These are phyloP conservation scores for Leccinum barrowsii DNA, from an alignment of 768 basidiomycete genomes.

Conservation along the genomic window DNA sequence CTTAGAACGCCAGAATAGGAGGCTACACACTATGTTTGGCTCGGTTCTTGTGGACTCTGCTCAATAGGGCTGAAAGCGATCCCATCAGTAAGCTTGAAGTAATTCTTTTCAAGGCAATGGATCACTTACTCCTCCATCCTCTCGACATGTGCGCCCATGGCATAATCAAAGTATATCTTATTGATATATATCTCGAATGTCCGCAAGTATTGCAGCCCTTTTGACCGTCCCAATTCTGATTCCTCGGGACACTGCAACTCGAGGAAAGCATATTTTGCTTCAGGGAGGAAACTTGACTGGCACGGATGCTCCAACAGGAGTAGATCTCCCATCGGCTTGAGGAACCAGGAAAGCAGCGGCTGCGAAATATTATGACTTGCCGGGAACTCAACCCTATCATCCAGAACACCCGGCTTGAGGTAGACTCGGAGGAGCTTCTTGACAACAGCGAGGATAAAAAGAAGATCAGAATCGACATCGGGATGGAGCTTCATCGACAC, in stretches of 20 bases:
- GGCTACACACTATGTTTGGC: background rate
- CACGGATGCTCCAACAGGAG: background rate
- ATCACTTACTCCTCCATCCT: background rate
- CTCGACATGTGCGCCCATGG: background rate
- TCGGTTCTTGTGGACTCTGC: background rate
- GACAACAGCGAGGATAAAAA: constrained; percentile 1
- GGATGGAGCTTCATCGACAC: background rate
- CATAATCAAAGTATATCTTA: background rate
- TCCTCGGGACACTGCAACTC: background rate
- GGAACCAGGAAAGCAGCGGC: constrained; percentile 1
- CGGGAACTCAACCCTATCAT: background rate
- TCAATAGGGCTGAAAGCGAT: background rate
- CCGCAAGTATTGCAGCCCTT: background rate
- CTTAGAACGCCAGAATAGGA: background rate
- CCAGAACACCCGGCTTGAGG: background rate
- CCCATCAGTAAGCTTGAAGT: background rate
- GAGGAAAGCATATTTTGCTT: constrained; percentile 1
- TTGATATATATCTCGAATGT: constrained; percentile 6
- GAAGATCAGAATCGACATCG: background rate
- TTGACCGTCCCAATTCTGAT: background rate
- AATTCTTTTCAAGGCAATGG: background rate
- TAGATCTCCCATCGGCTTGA: background rate
- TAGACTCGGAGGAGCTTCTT: background rate
- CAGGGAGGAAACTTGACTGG: background rate
- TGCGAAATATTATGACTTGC: background rate